These are phyloP conservation scores for Capsicum pubescens DNA, from an alignment of 257 asterid genomes.

Conservation along the genomic window DNA sequence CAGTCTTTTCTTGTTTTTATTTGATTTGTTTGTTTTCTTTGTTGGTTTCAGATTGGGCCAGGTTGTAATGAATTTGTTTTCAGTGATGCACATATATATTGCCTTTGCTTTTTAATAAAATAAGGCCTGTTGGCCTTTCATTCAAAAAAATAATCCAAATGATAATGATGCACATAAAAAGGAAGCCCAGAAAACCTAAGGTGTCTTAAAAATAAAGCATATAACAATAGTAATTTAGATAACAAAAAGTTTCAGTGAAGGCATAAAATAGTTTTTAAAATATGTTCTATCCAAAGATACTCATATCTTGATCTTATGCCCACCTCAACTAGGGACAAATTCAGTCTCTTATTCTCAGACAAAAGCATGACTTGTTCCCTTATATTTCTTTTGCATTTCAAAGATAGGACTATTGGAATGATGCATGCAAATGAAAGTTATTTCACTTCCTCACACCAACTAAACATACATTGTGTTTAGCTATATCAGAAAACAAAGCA, in stretches of 20 bases:
- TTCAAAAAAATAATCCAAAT: background rate
- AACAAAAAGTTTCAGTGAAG: background rate
- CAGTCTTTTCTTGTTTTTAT: no score
- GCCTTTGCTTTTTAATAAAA: no score
- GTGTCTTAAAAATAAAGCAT: background rate
- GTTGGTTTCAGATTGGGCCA: no score
- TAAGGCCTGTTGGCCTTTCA: no score
- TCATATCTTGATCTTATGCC: slow-evolving; percentile 15
- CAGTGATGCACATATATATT: no score
- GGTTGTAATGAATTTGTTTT: no score
- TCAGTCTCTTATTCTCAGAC: background rate
- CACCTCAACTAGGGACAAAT: background rate
- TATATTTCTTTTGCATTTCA: slow-evolving; percentile 19
- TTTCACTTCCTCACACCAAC: slow-evolving; percentile 14
- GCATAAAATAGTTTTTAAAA: background rate
- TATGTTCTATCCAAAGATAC: slow-evolving; percentile 1
- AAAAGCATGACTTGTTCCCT: background rate
- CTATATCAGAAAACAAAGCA: background rate
- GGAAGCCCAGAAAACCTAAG: background rate
- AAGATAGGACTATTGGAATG: background rate
- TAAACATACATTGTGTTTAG: background rate
- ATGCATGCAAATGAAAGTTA: background rate
- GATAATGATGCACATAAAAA: background rate
- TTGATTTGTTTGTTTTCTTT: no score
- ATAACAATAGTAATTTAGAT: background rate